Percentiles rank a stretch among this genome's conserved stretches.
These are phyloP conservation scores for Rutidosis leptorrhynchoides DNA, from an alignment of 129 eudicot genomes.

Conservation along the genomic window DNA sequence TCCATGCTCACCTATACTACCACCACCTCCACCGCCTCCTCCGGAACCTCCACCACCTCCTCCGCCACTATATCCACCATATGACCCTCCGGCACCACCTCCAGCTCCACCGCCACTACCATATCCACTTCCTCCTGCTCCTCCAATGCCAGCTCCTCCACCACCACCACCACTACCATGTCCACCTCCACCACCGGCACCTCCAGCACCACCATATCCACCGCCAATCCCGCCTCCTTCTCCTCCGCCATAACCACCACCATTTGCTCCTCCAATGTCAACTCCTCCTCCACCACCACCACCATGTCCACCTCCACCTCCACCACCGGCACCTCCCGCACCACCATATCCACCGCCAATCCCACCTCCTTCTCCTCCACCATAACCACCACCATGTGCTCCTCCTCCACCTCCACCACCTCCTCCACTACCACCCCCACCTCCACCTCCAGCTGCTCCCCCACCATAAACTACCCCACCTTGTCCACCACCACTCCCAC, in stretches of 20 bases:
- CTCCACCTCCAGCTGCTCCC: conserved; percentile 27
- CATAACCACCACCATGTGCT: conserved; percentile 19
- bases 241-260: conserved; percentile 38
- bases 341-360: too few relatives aligned
- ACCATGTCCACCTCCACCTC: too few relatives aligned
- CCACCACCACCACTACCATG: conserved; percentile 48
- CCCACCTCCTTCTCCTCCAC: too few relatives aligned
- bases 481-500: conserved; percentile 39
- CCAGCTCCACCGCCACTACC: conserved; percentile 41
- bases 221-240: conserved; percentile 40
- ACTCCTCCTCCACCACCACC: too few relatives aligned
- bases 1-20: conserved; percentile 39
- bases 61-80: conserved; percentile 37
- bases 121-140: conserved; percentile 38
- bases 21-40: conserved; percentile 40
- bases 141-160: conserved; percentile 37
- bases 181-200: conserved; percentile 44
- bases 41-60: conserved; percentile 47
- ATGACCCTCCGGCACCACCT: conserved; percentile 25
- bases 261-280: too few relatives aligned
- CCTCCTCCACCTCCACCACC: conserved; percentile 36
- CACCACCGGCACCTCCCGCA: too few relatives aligned
- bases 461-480: conserved; percentile 33
- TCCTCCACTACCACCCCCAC: conserved; percentile 26
- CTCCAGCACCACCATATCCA: conserved; percentile 43